Conservation (phyloP, 139 green algal genomes). For the Desmodesmus armatus region DNA sequence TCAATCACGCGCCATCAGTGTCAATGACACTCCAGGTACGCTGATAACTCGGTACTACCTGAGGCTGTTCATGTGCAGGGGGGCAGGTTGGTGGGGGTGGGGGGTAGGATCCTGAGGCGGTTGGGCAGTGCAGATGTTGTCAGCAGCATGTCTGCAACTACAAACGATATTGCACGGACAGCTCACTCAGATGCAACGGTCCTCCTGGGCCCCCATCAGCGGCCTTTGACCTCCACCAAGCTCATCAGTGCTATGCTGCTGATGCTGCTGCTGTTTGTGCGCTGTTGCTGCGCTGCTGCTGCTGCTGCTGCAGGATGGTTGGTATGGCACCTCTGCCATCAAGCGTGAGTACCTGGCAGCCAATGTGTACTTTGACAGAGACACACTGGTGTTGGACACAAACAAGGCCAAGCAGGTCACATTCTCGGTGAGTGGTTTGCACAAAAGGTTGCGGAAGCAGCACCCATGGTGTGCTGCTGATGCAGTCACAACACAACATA, state of each 20-base stretch:
- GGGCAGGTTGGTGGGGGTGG: too few relatives aligned
- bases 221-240: not conserved
- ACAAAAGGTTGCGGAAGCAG: not conserved
- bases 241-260: too few relatives aligned
- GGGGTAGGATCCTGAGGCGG: too few relatives aligned
- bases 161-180: not conserved
- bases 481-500: not conserved
- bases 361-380: not conserved
- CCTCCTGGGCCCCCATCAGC: not conserved
- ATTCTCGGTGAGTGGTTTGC: not conserved
- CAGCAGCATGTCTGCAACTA: too few relatives aligned
- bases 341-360: not conserved
- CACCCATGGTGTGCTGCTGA: not conserved
- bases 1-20: not conserved
- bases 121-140: too few relatives aligned
- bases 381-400: not conserved
- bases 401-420: too few relatives aligned
- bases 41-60: too few relatives aligned
- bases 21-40: slow-evolving; percentile 9
- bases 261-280: too few relatives aligned
- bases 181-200: not conserved
- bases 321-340: not conserved
- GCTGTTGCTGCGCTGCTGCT: too few relatives aligned
- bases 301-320: not conserved
- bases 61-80: too few relatives aligned